Conservation (phyloP, 2,329 filamentous ascomycete genomes). For the Xylariaceae sp. region DNA sequence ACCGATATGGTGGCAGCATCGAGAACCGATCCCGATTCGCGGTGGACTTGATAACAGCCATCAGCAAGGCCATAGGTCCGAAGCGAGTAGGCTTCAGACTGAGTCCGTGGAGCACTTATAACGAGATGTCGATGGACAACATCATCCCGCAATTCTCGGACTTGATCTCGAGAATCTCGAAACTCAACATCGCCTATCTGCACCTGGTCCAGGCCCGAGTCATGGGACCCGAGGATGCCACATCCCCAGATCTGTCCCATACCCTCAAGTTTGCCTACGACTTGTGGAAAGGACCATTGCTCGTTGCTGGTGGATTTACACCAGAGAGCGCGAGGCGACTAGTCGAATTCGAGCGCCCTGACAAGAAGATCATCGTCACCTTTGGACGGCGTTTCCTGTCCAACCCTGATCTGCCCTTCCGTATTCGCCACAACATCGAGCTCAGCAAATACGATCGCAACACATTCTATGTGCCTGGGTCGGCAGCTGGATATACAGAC, state of each 20-base stretch:
- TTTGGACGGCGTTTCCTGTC: slow-evolving; percentile 47
- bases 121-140: slow-evolving; percentile 57
- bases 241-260: slow-evolving; percentile 21
- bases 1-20: slow-evolving; percentile 15
- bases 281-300: slow-evolving; percentile 29
- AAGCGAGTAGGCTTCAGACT: slow-evolving; percentile 52
- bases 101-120: slow-evolving; percentile 54
- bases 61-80: slow-evolving; percentile 39
- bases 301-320: slow-evolving; percentile 32
- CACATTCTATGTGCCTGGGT: slow-evolving; percentile 38
- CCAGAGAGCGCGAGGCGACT: slow-evolving; percentile 20
- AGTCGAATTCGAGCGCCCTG: slow-evolving; percentile 25
- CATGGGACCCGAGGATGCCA: slow-evolving; percentile 37
- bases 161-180: slow-evolving; percentile 45
- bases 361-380: slow-evolving; percentile 33
- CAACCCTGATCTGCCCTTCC: slow-evolving; percentile 44
- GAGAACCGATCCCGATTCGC: slow-evolving; percentile 38
- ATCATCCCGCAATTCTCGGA: slow-evolving; percentile 58
- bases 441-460: slow-evolving; percentile 41
- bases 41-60: slow-evolving; percentile 33
- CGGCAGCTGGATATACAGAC: slow-evolving; percentile 35
- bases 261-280: slow-evolving; percentile 21
- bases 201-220: slow-evolving; percentile 56
- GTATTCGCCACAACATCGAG: slow-evolving; percentile 38
- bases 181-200: slow-evolving; percentile 51